Evolutionary conservation across 495 filamentous ascomycete species (phyloP).

Genomic region (Penicillium nucicola): DNA sequence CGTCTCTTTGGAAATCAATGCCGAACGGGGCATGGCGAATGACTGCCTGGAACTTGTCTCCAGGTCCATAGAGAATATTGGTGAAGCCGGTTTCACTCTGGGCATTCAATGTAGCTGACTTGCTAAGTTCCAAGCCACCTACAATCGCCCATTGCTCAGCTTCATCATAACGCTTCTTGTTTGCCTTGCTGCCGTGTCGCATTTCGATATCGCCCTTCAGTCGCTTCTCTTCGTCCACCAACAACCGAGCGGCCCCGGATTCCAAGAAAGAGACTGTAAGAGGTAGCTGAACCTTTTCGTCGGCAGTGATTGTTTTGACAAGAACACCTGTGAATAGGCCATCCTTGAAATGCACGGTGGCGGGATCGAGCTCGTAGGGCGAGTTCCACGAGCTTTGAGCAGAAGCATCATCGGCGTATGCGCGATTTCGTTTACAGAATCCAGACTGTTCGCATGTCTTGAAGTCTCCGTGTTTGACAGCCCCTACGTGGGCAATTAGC

Average conservation of each 20-base stretch:
- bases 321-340: slow-evolving; percentile 77
- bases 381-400: slow-evolving; percentile 67
- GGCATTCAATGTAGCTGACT: slow-evolving; percentile 58
- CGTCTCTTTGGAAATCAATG: slow-evolving; percentile 81
- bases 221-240: slow-evolving; percentile 85
- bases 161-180: slow-evolving; percentile 94
- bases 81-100: slow-evolving; percentile 60
- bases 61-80: slow-evolving; percentile 77
- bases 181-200: slow-evolving; percentile 74
- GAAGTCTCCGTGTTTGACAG: slow-evolving; percentile 93
- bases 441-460: slow-evolving; percentile 93
- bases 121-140: slow-evolving; percentile 69
- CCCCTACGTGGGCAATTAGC: slow-evolving; percentile 43
- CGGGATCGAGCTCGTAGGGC: slow-evolving; percentile 73
- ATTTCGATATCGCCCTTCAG: slow-evolving; percentile 86
- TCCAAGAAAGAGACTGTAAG: slow-evolving; percentile 83
- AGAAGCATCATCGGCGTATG: slow-evolving; percentile 74
- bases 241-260: slow-evolving; percentile 81
- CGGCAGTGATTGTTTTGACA: slow-evolving; percentile 67
- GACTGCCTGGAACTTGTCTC: slow-evolving; percentile 70
- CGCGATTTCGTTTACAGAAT: slow-evolving; percentile 93
- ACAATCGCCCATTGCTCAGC: slow-evolving; percentile 83
- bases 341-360: slow-evolving; percentile 70
- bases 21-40: slow-evolving; percentile 80
- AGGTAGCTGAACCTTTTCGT: slow-evolving; percentile 70